Base-by-base conservation (phyloP, 179 eudicot genomes). In the Sideroxylon spinosum region DNA sequence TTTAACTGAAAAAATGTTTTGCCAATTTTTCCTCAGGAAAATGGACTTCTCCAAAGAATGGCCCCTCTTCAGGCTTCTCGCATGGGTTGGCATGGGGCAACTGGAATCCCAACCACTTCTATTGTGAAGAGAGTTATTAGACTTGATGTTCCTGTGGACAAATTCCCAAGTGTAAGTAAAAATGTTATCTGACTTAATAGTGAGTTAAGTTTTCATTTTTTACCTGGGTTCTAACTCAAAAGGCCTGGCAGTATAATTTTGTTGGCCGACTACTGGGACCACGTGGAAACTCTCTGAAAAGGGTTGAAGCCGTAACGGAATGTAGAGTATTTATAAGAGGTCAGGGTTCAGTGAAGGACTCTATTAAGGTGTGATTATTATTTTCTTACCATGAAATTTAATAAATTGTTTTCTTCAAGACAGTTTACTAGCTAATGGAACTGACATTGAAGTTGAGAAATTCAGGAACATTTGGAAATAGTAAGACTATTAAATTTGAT, bases 231-330 rank as follows among this genome's bases (percentile, higher is more conserved):
- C 76, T 81, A 61, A 78, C 52, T 29, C 56, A 50, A 29, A 60
- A 66, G 72, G 44, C 37, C 19, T 78, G 71, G 77, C 88, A 88
- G 90, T 88, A 82, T 79, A 88, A 88, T 75, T 88, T 88, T 82
- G 89, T 88, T 9, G 90, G 90, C 63, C 85, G 89, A 74, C 76
- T 88, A 65, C 48, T 88, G 81, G 87, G 90, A 65, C 89, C 87
- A 19, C 90, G 89, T 56, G 90, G 90, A 25, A 88, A 88, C 76
- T 88, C 90, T 29, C 64, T 88, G 81, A 88, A 88, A 82, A 82
- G 88, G 72, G 83, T 88, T 37, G 88, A 88, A 83, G 83, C 86
- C 19, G 70, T 79, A 80, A 86, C 88, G 65, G 86, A 77, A 56
- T 86, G 88, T 81, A 81, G 85, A 74, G 79, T 88, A 48, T 86